A percentile compares a stretch with the other conserved stretches of the same genome.
phyloP scores from a whole-genome alignment of 2,329 filamentous ascomycete species.

The Pleomassaria siparia region DNA sequence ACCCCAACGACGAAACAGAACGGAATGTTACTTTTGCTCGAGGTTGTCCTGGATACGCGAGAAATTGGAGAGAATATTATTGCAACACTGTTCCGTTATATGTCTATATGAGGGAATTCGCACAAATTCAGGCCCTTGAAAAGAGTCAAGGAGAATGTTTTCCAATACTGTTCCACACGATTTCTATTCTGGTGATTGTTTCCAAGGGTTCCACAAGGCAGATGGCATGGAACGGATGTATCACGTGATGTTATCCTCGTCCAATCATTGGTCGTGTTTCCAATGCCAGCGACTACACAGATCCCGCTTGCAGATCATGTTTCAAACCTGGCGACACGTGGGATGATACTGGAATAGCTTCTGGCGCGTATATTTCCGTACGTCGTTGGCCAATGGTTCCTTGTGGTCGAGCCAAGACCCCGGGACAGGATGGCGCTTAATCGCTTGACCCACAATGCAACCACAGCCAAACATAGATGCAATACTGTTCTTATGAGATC shows the following conservation, averaged over 20 bases:
- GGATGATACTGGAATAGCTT: neutral
- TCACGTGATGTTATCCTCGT: neutral
- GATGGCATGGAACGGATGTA: too few species aligned
- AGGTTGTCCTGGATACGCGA: too few species aligned
- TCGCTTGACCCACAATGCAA: neutral
- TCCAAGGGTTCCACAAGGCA: too few species aligned
- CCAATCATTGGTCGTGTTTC: neutral
- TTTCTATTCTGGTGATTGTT: too few species aligned
- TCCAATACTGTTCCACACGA: too few species aligned
- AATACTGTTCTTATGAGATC: conserved; percentile 2
- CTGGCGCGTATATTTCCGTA: conserved; percentile 3
- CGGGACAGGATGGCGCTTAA: neutral
- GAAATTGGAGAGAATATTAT: too few species aligned
- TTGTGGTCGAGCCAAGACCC: conserved; percentile 1
- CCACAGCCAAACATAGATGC: conserved; percentile 3
- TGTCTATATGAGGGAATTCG: too few species aligned
- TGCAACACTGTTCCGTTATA: too few species aligned
- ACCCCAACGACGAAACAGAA: too few species aligned
- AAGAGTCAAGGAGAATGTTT: too few species aligned
- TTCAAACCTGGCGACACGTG: neutral
- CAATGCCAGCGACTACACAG: neutral
- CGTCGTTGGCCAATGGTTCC: neutral
- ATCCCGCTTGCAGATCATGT: neutral
- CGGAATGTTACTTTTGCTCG: too few species aligned
- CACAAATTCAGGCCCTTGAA: too few species aligned